Evolutionary conservation across 2,329 filamentous ascomycete genomes (phyloP).

Genomic region (Thelonectria olida): DNA sequence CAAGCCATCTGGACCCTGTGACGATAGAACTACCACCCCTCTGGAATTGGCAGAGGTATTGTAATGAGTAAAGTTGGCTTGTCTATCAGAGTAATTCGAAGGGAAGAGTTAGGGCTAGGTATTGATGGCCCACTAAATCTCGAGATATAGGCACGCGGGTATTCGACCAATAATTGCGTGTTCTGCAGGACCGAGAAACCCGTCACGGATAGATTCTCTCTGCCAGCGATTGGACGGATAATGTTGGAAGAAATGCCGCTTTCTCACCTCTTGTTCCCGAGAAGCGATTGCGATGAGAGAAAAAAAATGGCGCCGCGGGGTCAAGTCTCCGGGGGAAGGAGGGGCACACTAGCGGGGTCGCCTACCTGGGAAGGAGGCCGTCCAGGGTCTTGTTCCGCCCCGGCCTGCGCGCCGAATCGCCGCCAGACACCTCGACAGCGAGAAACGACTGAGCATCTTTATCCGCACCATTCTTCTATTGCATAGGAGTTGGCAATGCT

Average conservation of each 20-base stretch:
- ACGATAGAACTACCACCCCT: neutral
- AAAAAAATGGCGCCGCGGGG: slow-evolving; percentile 8
- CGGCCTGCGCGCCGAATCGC: slow-evolving; percentile 4
- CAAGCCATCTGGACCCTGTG: neutral
- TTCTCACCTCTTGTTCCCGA: neutral
- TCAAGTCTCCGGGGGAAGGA: slow-evolving; percentile 12
- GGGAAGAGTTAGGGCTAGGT: neutral
- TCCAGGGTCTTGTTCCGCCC: neutral
- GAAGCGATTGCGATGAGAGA: neutral
- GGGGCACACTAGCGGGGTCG: slow-evolving; percentile 1
- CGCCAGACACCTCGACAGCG: neutral
- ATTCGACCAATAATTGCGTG: neutral
- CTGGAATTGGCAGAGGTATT: neutral
- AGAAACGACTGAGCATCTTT: neutral
- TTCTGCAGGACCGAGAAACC: too few species aligned
- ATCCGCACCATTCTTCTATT: too few species aligned
- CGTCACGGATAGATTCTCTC: neutral
- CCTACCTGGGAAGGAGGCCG: neutral
- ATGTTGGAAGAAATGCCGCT: slow-evolving; percentile 19
- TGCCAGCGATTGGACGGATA: neutral
- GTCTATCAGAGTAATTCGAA: too few species aligned
- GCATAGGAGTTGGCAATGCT: neutral
- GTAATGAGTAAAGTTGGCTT: neutral
- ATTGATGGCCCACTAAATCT: neutral
- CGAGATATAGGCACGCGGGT: too few species aligned